Base-by-base conservation (phyloP, 106 monocot species). In the Apostasia shenzhenica region DNA sequence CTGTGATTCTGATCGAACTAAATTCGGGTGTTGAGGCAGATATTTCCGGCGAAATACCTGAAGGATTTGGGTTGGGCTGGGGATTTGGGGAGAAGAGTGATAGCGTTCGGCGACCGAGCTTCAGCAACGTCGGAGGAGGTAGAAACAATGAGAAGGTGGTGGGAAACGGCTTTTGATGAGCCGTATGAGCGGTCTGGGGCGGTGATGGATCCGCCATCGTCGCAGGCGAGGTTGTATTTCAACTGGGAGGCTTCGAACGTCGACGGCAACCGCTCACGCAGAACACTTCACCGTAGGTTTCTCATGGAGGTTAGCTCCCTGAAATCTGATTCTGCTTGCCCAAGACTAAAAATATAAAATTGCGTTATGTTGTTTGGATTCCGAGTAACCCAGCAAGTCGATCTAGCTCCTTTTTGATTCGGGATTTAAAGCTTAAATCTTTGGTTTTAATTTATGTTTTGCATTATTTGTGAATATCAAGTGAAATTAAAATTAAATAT, bases 91-190 rank as follows among this genome's bases (percentile, higher is more conserved):
- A 60, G 67, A 58, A 70, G 37, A 9, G 60, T 77, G 54, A 86
- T 84, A 40, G 84, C 70, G 6, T 85, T 77, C 59, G 80, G 74
- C 3, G 77, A 85, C 3, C 14, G 3, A 13, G 73, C 72, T 0
- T 62, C 54, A n/a, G 75, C 72, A 0, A 68, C 61, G 4, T 57
- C 4, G 45, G 80, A 75, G 48, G 82, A 71, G 45, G 79, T 72
- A 51, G 75, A 77, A 12, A 79, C 71, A 59, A 87, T 84, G 8
- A 77, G 40, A 64, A 79, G 47, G 61, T 61, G 46, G 41, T 99
- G 97, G 97, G 92, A 99, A 73, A 87, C 85, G 63, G 79, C 70
- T 13, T 92, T 87, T 54, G 77, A 87, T 49, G 89, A 92, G 59
- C 97, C 97, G 0, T 99, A 89, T 46, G 92, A 87, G 75, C 74